Evolutionary conservation across 257 asterid species (phyloP).

Genomic region (Cruciata laevipes): DNA sequence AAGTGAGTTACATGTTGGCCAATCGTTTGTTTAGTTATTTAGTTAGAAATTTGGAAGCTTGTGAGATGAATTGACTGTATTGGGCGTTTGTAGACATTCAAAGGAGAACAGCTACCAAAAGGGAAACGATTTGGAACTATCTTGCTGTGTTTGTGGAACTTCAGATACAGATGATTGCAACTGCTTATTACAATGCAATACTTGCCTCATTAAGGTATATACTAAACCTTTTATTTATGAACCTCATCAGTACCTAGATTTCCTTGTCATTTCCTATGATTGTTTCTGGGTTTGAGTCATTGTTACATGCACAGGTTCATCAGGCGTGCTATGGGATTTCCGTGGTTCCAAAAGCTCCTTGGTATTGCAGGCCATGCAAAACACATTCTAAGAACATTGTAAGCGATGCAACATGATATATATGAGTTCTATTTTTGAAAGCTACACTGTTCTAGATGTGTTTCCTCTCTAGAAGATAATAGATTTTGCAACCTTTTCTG

Average conservation of each 20-base stretch:
- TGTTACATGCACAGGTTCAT: slow-evolving; percentile 19
- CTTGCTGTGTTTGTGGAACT: slow-evolving; percentile 36
- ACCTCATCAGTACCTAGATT: slow-evolving; percentile 7
- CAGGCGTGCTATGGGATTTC: slow-evolving; percentile 30
- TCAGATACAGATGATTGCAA: slow-evolving; percentile 29
- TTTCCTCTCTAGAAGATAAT: neutral
- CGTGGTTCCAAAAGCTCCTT: slow-evolving; percentile 21
- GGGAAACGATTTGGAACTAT: slow-evolving; percentile 13
- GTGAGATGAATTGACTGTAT: neutral
- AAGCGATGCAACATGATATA: neutral
- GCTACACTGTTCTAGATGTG: no score
- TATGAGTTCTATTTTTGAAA: neutral
- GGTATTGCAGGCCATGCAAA: slow-evolving; percentile 28
- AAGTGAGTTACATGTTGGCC: slow-evolving; percentile 9
- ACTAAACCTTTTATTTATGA: neutral
- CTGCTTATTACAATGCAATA: slow-evolving; percentile 29
- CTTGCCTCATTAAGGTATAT: slow-evolving; percentile 39
- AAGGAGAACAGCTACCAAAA: slow-evolving; percentile 21
- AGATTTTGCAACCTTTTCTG: no score
- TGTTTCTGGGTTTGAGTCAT: slow-evolving; percentile 5
- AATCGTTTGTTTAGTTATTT: neutral
- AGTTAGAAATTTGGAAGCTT: neutral
- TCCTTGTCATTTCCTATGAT: slow-evolving; percentile 12
- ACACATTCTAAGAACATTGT: slow-evolving; percentile 22
- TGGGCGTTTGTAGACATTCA: slow-evolving; percentile 24